A percentile compares a stretch with the other conserved stretches of the same genome.
Conservation (phyloP, 2,329 filamentous ascomycete species). For the Ploettnerulaceae sp. region DNA sequence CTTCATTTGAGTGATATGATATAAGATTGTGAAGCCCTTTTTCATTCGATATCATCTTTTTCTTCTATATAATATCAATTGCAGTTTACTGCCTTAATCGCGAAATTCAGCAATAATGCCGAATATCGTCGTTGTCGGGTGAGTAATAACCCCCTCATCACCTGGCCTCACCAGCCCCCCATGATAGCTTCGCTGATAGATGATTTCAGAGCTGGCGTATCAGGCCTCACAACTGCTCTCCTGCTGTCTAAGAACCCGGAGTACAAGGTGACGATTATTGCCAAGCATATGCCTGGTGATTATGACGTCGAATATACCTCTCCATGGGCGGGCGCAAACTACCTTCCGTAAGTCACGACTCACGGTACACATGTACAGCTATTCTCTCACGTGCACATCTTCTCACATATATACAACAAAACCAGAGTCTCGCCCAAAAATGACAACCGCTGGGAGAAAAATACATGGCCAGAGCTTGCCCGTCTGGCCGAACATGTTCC, state of each 20-base stretch:
- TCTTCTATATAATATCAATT: background rate
- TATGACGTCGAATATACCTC: conserved; percentile 88
- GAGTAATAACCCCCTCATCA: conserved; percentile 14
- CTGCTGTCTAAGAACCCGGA: conserved; percentile 51
- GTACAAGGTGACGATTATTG: conserved; percentile 64
- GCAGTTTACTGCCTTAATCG: background rate
- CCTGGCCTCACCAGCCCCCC: too few relatives aligned
- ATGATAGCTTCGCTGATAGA: background rate
- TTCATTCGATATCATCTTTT: background rate
- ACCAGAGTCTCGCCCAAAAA: conserved; percentile 21
- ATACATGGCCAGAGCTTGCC: conserved; percentile 60
- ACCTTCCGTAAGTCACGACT: conserved; percentile 58
- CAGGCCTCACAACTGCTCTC: conserved; percentile 61
- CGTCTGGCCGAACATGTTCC: conserved; percentile 59
- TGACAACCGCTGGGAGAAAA: conserved; percentile 51
- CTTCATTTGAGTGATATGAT: background rate
- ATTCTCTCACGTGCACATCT: background rate
- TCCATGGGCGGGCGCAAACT: conserved; percentile 83
- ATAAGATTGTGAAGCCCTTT: background rate
- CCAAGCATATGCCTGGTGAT: conserved; percentile 91
- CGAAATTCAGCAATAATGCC: conserved; percentile 23
- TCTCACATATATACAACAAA: too few relatives aligned
- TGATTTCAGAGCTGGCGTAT: conserved; percentile 53
- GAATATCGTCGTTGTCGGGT: conserved; percentile 39
- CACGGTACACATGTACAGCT: background rate